Evolutionary conservation across 1,284 basidiomycete genomes (phyloP).

Genomic region (Pyrrhoderma noxium): DNA sequence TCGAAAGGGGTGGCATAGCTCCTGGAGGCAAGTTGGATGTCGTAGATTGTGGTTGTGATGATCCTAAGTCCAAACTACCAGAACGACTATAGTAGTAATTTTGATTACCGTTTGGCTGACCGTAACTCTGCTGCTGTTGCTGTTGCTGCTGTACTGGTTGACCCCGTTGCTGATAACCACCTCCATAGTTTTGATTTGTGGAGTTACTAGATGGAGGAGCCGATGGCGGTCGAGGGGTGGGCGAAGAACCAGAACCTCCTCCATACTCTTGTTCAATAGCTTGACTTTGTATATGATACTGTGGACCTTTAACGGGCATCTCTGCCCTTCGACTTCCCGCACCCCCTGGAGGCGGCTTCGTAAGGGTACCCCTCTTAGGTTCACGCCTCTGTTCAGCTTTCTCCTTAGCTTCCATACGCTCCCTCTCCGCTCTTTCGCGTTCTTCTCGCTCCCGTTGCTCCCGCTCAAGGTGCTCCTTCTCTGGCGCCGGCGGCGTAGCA

Average conservation of each 20-base stretch:
- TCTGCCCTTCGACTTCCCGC: slow-evolving; percentile 70
- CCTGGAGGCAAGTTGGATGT: slow-evolving; percentile 41
- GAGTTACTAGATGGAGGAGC: slow-evolving; percentile 19
- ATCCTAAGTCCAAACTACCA: slow-evolving; percentile 11
- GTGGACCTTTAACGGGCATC: slow-evolving; percentile 79
- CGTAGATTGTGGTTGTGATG: background rate
- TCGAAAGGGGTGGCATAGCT: slow-evolving; percentile 46
- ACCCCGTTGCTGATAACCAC: slow-evolving; percentile 2
- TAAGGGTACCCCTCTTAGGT: slow-evolving; percentile 32
- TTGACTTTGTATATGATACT: slow-evolving; percentile 89
- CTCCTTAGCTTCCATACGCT: slow-evolving; percentile 31
- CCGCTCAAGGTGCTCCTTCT: slow-evolving; percentile 40
- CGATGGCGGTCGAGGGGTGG: slow-evolving; percentile 16
- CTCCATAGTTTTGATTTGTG: slow-evolving; percentile 3
- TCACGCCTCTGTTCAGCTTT: slow-evolving; percentile 29
- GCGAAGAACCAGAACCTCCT: slow-evolving; percentile 25
- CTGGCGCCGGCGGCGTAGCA: slow-evolving; percentile 29
- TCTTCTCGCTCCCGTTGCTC: slow-evolving; percentile 35
- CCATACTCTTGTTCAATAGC: slow-evolving; percentile 84
- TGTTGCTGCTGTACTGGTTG: slow-evolving; percentile 1
- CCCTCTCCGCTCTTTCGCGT: slow-evolving; percentile 30
- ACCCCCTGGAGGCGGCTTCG: slow-evolving; percentile 49
- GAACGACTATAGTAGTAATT: slow-evolving; percentile 16
- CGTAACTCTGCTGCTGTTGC: slow-evolving; percentile 4
- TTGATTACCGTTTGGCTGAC: slow-evolving; percentile 12